Evolutionary conservation across 805 yeast genomes (phyloP), one percentile per base, ranked within the genome.

Genomic region (Candida hungchunana): DNA sequence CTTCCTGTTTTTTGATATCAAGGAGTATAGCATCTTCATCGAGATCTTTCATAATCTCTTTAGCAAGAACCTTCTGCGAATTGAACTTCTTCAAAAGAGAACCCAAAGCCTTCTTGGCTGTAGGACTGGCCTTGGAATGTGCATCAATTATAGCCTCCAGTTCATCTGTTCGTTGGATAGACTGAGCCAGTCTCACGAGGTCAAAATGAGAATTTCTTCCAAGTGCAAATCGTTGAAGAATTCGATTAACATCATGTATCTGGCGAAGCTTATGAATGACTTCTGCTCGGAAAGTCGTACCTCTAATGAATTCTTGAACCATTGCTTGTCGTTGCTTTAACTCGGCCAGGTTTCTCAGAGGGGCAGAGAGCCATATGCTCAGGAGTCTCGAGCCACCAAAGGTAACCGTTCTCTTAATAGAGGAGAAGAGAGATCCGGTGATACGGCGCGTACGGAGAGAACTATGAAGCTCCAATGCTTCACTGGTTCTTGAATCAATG

Each of bases 361-460:
- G 98, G 2, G 86, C 77, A 18, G 84, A 69, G 5, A 90, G 60
- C 96, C 97, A 87, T 34, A 79, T 78, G 7, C 80, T 73, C 10
- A 93, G 60, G n/a, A 83, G 52, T 27, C 97, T 64, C 0, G 95
- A 64, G 0, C 97, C 97, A 0, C 93, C 78, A 1, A 80, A 69
- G 0, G 97, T 87, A 4, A 73, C 75, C 0, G 97, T 90, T 34
- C 82, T 63, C 39, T 76, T 73, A 4, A 93, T 71, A 0, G 82
- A 71, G n/a, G 76, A 73, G 5, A 85, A 63, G 16, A 90, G 58
- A 0, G 95, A 79, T 0, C 95, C 95, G 7, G 68, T 69, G n/a
- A 59, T 63, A 12, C 75, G 69, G 11, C 71, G 69, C 8, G 74
- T 72, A 38, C 84, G 60, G 6, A 77, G 71, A 0, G 86, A 78